phyloP scores from a whole-genome alignment of 257 asterid species.

The Nicotiana attenuata region DNA sequence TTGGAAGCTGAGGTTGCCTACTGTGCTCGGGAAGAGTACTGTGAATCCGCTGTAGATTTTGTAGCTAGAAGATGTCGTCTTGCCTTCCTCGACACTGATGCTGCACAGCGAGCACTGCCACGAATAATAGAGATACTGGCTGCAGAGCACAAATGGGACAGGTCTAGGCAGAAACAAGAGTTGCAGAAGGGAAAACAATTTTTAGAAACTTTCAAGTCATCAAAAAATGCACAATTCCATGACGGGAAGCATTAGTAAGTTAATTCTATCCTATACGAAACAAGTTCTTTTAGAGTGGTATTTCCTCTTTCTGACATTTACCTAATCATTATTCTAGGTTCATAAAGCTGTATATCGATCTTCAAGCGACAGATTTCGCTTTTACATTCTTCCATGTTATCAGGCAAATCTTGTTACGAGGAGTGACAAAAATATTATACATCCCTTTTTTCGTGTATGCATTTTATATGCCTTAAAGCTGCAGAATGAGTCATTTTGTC shows the following conservation, averaged over 20 bases:
- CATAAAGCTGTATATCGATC: not conserved
- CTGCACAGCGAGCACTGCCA: slow-evolving; percentile 81
- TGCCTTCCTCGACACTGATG: slow-evolving; percentile 95
- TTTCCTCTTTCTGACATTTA: not conserved
- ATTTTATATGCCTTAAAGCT: not conserved
- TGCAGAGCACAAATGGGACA: slow-evolving; percentile 86
- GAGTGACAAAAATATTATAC: not conserved
- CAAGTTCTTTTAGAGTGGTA: not conserved
- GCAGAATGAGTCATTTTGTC: not conserved
- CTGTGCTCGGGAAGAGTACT: slow-evolving; percentile 90
- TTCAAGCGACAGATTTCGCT: not conserved
- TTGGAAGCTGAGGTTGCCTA: slow-evolving; percentile 98
- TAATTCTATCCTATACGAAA: not conserved
- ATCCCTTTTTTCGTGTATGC: not conserved
- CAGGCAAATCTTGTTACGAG: not conserved
- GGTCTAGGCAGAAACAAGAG: slow-evolving; percentile 68
- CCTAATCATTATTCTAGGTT: not conserved
- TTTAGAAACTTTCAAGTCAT: slow-evolving; percentile 88
- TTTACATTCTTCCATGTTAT: not conserved
- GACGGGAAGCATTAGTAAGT: slow-evolving; percentile 74
- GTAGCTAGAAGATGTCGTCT: slow-evolving; percentile 94
- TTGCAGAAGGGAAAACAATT: slow-evolving; percentile 52
- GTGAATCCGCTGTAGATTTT: slow-evolving; percentile 93
- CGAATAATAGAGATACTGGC: slow-evolving; percentile 73
- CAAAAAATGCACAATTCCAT: slow-evolving; percentile 80